Conservation (phyloP, 164 flowering plant species). For the Tetrastigma voinierianum region DNA sequence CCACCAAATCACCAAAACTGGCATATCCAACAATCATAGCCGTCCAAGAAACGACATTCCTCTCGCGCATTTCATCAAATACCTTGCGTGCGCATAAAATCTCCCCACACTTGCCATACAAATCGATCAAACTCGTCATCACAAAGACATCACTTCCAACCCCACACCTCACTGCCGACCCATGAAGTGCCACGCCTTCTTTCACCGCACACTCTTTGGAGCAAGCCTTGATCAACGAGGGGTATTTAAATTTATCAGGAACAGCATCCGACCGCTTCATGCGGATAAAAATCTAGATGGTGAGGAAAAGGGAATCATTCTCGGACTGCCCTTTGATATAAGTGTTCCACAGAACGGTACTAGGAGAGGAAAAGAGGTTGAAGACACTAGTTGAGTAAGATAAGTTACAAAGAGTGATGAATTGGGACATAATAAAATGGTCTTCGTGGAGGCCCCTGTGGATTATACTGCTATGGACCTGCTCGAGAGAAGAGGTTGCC, state of each 20-base stretch:
- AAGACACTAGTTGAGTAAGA: slow-evolving; percentile 41
- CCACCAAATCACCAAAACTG: slow-evolving; percentile 34
- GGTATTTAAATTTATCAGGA: slow-evolving; percentile 47
- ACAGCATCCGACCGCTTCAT: slow-evolving; percentile 29
- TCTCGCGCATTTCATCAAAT: slow-evolving; percentile 59
- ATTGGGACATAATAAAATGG: slow-evolving; percentile 36
- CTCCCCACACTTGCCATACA: slow-evolving; percentile 55
- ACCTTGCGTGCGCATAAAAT: slow-evolving; percentile 43
- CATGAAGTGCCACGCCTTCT: slow-evolving; percentile 51
- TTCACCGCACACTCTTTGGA: slow-evolving; percentile 19
- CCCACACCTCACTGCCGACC: slow-evolving; percentile 42
- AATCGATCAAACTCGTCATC: slow-evolving; percentile 52
- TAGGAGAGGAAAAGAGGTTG: slow-evolving; percentile 30
- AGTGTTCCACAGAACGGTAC: slow-evolving; percentile 42
- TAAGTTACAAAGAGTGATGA: slow-evolving; percentile 32
- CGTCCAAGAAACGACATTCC: slow-evolving; percentile 66
- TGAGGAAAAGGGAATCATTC: slow-evolving; percentile 13
- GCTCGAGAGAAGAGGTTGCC: slow-evolving; percentile 34
- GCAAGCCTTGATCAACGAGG: slow-evolving; percentile 49
- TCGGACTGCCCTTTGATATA: slow-evolving; percentile 42
- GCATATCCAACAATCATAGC: slow-evolving; percentile 59
- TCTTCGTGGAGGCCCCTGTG: slow-evolving; percentile 53
- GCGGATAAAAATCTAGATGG: slow-evolving; percentile 30
- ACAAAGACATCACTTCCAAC: slow-evolving; percentile 42
- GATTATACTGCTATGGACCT: slow-evolving; percentile 52